Base-by-base conservation (phyloP, 192 early-diverging fungal genomes). In the Entomortierella chlamydospora region DNA sequence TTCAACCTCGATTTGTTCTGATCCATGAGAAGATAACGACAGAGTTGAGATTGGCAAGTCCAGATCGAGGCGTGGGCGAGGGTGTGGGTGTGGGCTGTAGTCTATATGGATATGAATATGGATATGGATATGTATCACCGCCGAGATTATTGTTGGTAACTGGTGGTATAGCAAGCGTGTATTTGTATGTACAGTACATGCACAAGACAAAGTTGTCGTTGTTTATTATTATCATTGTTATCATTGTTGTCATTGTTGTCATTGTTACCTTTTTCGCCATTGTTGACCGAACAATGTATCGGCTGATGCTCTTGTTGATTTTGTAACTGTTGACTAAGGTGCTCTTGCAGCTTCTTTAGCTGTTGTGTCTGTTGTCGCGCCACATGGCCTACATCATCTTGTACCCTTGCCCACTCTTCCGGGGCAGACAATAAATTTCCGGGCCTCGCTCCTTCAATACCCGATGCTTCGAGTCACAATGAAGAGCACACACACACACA, bases 401-500 rank as follows among this genome's bases (percentile, higher is more conserved):
- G n/a, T n/a, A n/a, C n/a, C n/a, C n/a, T n/a, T n/a, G n/a, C n/a
- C n/a, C n/a, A n/a, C n/a, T n/a, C n/a, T 42, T 34, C 28, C 20
- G 53, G 4, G 52, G 8, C 37, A 41, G 8, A 47, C 7, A 72
- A 58, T 34, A 64, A 64, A 50, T 64, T 72, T 64, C 70, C 70
- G 70, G 49, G 55, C 23, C 58, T 41, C 57, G 61, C 47, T 64
- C 56, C 61, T 39, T 42, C 37, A 28, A 17, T 51, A 58, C 61
- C 61, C 70, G 61, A 64, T 0, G 1, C 57, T 58, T 12, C 57
- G 31, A 23, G 28, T 54, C 28, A 29, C 52, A 54, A n/a, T n/a
- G n/a, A n/a, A n/a, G n/a, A n/a, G n/a, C n/a, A n/a, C n/a, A n/a
- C n/a, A n/a, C n/a, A n/a, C n/a, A n/a, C n/a, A n/a, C n/a, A n/a